A percentile compares a stretch with the other conserved stretches of the same genome.
Conservation (phyloP, 306 rosid genomes). For the Corylus avellana region DNA sequence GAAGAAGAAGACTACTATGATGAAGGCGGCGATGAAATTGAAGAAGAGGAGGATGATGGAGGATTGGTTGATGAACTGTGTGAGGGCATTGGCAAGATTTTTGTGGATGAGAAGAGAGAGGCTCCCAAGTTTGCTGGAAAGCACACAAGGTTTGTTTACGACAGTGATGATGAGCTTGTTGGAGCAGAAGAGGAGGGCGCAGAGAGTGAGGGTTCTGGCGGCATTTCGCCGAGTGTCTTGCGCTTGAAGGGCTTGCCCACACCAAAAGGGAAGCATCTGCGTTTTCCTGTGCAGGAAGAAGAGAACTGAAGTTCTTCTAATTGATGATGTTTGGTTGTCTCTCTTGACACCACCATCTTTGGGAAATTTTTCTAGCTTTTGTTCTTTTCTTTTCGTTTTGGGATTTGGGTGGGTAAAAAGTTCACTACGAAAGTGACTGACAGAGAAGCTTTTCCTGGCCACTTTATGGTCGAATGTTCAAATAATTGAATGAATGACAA, state of each 20-base stretch:
- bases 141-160: constrained; percentile 73
- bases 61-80: constrained; percentile 66
- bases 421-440: not conserved
- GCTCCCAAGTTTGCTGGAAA: constrained; percentile 62
- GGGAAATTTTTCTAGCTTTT: not conserved
- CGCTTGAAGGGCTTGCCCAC: constrained; percentile 79
- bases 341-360: constrained; percentile 36
- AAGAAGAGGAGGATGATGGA: constrained; percentile 23
- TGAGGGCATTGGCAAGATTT: constrained; percentile 59
- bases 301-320: constrained; percentile 3
- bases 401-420: not conserved
- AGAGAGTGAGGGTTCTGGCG: constrained; percentile 1
- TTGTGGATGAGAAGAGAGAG: constrained; percentile 47
- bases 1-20: constrained; percentile 27
- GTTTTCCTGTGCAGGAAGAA: constrained; percentile 50
- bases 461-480: constrained; percentile 25
- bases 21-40: constrained; percentile 31
- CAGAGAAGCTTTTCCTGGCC: constrained; percentile 2
- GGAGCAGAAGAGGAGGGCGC: constrained; percentile 44
- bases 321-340: constrained; percentile 26
- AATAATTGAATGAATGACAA: not conserved
- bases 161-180: constrained; percentile 78
- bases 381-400: not conserved
- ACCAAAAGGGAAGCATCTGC: constrained; percentile 85
- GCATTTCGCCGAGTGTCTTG: constrained; percentile 40